A percentile compares a stretch with the other conserved stretches of the same genome.
phyloP scores from a whole-genome alignment of 2,329 filamentous ascomycete genomes.

The Phyllosticta citriasiana region DNA sequence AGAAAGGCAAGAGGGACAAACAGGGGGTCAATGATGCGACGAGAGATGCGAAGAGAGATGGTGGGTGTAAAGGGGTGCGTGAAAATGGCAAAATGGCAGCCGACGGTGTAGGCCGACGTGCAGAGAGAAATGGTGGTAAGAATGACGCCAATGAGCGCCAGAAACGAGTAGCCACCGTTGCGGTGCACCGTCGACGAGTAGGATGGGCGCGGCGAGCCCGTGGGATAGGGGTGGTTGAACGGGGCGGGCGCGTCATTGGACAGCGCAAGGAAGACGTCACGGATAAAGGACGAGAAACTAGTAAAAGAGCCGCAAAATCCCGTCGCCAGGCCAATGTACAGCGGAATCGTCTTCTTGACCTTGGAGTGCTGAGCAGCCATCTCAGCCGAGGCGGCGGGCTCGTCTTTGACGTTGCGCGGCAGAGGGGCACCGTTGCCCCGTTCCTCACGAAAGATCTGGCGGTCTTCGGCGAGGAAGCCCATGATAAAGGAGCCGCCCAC shows the following conservation, averaged over 20 bases:
- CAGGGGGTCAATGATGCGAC: constrained; percentile 53
- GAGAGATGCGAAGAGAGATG: constrained; percentile 47
- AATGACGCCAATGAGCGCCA: constrained; percentile 69
- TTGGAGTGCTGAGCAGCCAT: constrained; percentile 26
- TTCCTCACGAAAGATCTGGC: constrained; percentile 61
- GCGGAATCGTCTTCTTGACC: constrained; percentile 73
- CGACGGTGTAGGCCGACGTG: constrained; percentile 57
- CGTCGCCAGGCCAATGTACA: constrained; percentile 78
- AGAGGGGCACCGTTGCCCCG: constrained; percentile 41
- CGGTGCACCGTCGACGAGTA: constrained; percentile 34
- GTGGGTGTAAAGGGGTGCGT: constrained; percentile 50
- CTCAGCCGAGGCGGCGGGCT: constrained; percentile 22
- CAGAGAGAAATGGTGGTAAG: constrained; percentile 62
- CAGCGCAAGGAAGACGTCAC: constrained; percentile 68
- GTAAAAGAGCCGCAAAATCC: constrained; percentile 88
- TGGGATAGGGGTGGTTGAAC: constrained; percentile 28
- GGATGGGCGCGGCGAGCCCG: constrained; percentile 20
- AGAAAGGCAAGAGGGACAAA: constrained; percentile 58
- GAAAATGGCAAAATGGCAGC: constrained; percentile 63
- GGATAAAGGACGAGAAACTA: constrained; percentile 77
- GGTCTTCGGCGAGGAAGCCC: constrained; percentile 76
- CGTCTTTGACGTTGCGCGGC: constrained; percentile 33
- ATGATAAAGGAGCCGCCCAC: constrained; percentile 71
- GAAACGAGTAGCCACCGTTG: constrained; percentile 69
- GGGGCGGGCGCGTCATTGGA: constrained; percentile 60